Percentiles rank a stretch among this genome's conserved stretches.
Conservation (phyloP, 2,329 filamentous ascomycete genomes). For the Akanthomyces uredinophilus region DNA sequence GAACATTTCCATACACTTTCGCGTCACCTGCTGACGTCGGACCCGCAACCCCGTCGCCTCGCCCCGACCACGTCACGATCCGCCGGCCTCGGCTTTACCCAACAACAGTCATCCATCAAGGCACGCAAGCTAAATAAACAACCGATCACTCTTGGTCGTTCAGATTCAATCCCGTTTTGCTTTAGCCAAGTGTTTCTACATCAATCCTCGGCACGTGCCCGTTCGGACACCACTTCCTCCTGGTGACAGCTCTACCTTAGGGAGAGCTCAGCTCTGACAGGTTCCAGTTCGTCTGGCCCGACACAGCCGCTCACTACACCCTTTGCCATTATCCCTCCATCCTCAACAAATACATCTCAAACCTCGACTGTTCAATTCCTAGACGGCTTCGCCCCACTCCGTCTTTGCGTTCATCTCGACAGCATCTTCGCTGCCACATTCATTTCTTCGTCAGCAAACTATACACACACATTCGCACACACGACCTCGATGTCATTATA, state of each 20-base stretch:
- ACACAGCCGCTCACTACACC: constrained; percentile 13
- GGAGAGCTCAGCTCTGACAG: constrained; percentile 16
- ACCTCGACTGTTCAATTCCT: constrained; percentile 15
- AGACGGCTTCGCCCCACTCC: constrained; percentile 28
- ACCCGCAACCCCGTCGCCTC: constrained; percentile 8
- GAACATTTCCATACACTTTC: neutral
- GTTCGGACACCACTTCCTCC: neutral
- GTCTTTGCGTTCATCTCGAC: constrained; percentile 17
- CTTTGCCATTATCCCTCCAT: neutral
- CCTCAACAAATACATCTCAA: constrained; percentile 2
- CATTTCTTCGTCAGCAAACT: constrained; percentile 20
- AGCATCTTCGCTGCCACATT: constrained; percentile 21
- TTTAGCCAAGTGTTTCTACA: neutral
- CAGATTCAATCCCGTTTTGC: neutral
- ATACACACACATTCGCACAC: constrained; percentile 14
- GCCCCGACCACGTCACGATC: constrained; percentile 12
- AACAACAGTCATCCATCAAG: constrained; percentile 7
- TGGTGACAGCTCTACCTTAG: constrained; percentile 7
- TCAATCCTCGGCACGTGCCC: constrained; percentile 6
- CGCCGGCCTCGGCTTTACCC: constrained; percentile 12
- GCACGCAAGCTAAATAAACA: constrained; percentile 1
- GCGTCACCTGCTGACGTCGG: neutral
- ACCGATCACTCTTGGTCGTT: neutral
- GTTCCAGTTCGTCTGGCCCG: constrained; percentile 15
- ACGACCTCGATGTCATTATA: constrained; percentile 38